Evolutionary conservation across 495 filamentous ascomycete species (phyloP).

Genomic region (Evernia prunastri): DNA sequence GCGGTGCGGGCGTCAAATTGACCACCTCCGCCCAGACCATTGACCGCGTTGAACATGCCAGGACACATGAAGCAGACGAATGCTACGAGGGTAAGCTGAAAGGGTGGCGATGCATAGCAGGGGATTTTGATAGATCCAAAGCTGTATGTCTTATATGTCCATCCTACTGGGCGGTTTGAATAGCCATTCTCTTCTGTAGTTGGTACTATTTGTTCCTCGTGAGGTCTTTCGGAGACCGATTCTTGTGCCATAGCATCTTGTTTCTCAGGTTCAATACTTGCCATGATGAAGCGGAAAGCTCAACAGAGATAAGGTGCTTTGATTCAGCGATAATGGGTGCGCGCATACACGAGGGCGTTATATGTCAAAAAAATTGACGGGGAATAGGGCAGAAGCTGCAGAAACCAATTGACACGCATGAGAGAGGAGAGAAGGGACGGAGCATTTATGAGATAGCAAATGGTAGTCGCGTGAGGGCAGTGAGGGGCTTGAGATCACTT

Average conservation of each 20-base stretch:
- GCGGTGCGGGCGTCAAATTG: slow-evolving; percentile 37
- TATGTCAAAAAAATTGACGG: no score
- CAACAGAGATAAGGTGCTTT: not conserved
- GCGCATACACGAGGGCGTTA: not conserved
- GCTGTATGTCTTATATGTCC: slow-evolving; percentile 46
- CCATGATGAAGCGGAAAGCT: not conserved
- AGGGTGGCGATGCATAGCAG: slow-evolving; percentile 70
- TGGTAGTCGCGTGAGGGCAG: not conserved
- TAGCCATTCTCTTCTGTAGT: slow-evolving; percentile 8
- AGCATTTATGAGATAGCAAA: not conserved
- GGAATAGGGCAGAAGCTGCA: not conserved
- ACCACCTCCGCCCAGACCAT: slow-evolving; percentile 49
- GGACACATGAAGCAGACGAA: slow-evolving; percentile 80
- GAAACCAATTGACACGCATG: not conserved
- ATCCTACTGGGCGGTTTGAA: slow-evolving; percentile 30
- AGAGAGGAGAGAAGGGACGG: not conserved
- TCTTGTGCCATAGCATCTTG: not conserved
- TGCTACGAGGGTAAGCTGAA: slow-evolving; percentile 42
- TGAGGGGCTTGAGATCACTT: not conserved
- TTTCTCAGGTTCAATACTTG: not conserved
- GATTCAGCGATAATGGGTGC: not conserved
- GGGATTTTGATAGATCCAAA: slow-evolving; percentile 43
- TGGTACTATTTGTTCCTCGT: not conserved
- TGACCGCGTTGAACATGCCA: slow-evolving; percentile 63
- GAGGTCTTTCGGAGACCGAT: not conserved